These are phyloP conservation scores for Xylariaceae sp. DNA, from an alignment of 2,329 filamentous ascomycete species.

Conservation along the genomic window DNA sequence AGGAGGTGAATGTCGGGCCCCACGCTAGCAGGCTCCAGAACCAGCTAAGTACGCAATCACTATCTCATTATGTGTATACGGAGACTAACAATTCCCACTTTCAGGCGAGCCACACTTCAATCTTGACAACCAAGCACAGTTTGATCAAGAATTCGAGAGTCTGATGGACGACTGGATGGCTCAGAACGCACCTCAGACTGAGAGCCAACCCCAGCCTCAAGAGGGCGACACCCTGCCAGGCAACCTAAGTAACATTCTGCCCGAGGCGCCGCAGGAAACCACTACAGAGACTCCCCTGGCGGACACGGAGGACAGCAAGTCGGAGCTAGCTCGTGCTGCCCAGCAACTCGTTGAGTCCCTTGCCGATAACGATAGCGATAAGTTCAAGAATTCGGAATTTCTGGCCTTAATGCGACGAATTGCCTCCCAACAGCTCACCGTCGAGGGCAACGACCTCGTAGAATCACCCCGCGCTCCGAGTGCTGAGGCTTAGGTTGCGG, in stretches of 20 bases:
- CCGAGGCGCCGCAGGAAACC: constrained; percentile 1
- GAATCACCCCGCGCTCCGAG: constrained; percentile 20
- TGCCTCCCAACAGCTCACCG: constrained; percentile 65
- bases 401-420: constrained; percentile 72
- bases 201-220: constrained; percentile 1
- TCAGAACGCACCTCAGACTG: constrained; percentile 14
- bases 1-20: no score
- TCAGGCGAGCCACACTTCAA: not conserved
- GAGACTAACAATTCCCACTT: constrained; percentile 1
- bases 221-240: constrained; percentile 7
- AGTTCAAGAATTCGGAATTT: constrained; percentile 77
- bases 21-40: no score
- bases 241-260: not conserved
- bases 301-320: constrained; percentile 38
- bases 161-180: constrained; percentile 23
- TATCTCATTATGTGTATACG: not conserved
- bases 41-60: constrained; percentile 7
- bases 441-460: constrained; percentile 67
- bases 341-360: constrained; percentile 67
- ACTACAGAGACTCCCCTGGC: constrained; percentile 23
- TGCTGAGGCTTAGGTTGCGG: not conserved
- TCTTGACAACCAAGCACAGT: constrained; percentile 3
- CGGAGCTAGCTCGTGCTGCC: constrained; percentile 70
- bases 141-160: constrained; percentile 15
- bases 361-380: constrained; percentile 62